Percentiles rank a stretch among this genome's conserved stretches.
Evolutionary conservation across 352 stramenopile species (phyloP).

Genomic region (Pythium myriotylum): DNA sequence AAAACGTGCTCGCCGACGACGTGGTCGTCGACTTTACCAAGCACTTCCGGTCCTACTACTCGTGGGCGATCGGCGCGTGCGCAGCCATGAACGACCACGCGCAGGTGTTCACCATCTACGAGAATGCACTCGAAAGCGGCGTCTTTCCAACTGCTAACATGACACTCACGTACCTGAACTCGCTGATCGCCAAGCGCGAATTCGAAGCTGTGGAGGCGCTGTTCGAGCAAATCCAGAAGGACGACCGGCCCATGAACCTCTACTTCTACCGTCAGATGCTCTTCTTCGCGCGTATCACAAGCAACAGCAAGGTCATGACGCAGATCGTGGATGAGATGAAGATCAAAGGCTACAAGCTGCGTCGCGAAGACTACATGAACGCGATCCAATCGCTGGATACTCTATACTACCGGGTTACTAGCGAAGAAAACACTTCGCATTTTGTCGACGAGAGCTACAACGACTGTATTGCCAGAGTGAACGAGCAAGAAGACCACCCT

Average conservation of each 20-base stretch:
- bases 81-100: conserved; percentile 28
- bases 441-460: conserved; percentile 45
- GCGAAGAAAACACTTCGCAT: neutral
- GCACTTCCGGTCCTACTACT: conserved; percentile 71
- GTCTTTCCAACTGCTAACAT: conserved; percentile 71
- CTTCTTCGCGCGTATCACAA: conserved; percentile 38
- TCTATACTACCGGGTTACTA: conserved; percentile 39
- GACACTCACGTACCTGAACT: conserved; percentile 56
- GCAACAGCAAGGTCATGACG: conserved; percentile 35
- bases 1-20: conserved; percentile 44
- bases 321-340: conserved; percentile 64
- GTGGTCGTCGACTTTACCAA: conserved; percentile 36
- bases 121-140: conserved; percentile 36
- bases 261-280: conserved; percentile 69
- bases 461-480: conserved; percentile 44
- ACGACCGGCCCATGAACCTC: conserved; percentile 50
- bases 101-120: conserved; percentile 53
- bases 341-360: conserved; percentile 67
- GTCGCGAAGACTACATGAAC: conserved; percentile 50
- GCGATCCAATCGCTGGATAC: conserved; percentile 54
- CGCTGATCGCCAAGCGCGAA: conserved; percentile 40
- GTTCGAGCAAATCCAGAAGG: conserved; percentile 40
- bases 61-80: conserved; percentile 60
- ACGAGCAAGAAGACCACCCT: conserved; percentile 43
- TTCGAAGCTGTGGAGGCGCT: conserved; percentile 52